Evolutionary conservation across 306 rosid species (phyloP).

Genomic region (Bauhinia variegata): DNA sequence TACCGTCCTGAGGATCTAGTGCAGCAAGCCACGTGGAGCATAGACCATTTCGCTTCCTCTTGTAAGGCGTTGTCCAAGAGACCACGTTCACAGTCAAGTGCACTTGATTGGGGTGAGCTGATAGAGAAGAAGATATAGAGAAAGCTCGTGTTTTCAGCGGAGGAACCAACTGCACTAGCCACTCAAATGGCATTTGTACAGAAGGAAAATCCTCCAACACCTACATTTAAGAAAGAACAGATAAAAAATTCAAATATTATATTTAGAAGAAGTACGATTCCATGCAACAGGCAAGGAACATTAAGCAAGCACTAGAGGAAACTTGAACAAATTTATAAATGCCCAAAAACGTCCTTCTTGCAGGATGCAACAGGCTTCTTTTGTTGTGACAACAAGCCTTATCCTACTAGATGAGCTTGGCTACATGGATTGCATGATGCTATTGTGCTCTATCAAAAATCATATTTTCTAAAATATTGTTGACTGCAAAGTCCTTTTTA

Average conservation of each 20-base stretch:
- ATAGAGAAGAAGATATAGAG: slow-evolving; percentile 80
- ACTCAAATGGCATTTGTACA: slow-evolving; percentile 86
- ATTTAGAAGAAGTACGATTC: slow-evolving; percentile 13
- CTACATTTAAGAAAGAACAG: slow-evolving; percentile 39
- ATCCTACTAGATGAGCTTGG: no score
- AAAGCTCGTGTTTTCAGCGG: slow-evolving; percentile 79
- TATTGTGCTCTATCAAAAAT: no score
- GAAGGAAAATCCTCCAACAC: slow-evolving; percentile 90
- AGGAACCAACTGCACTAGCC: slow-evolving; percentile 95
- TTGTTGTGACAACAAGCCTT: no score
- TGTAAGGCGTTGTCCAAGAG: slow-evolving; percentile 81
- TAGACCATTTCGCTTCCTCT: slow-evolving; percentile 72
- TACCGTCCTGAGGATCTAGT: slow-evolving; percentile 70
- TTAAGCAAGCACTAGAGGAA: slow-evolving; percentile 10
- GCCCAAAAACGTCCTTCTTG: no score
- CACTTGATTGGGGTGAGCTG: slow-evolving; percentile 74
- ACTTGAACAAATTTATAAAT: not conserved
- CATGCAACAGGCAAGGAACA: slow-evolving; percentile 12
- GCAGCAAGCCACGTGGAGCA: slow-evolving; percentile 90
- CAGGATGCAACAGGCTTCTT: no score
- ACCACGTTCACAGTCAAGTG: slow-evolving; percentile 85
- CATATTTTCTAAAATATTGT: no score
- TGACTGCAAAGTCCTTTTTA: no score
- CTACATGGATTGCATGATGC: no score
- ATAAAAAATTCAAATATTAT: not conserved